A percentile compares a stretch with the other conserved stretches of the same genome.
Conservation (phyloP, 2,329 filamentous ascomycete species). For the Knufia fluminis region DNA sequence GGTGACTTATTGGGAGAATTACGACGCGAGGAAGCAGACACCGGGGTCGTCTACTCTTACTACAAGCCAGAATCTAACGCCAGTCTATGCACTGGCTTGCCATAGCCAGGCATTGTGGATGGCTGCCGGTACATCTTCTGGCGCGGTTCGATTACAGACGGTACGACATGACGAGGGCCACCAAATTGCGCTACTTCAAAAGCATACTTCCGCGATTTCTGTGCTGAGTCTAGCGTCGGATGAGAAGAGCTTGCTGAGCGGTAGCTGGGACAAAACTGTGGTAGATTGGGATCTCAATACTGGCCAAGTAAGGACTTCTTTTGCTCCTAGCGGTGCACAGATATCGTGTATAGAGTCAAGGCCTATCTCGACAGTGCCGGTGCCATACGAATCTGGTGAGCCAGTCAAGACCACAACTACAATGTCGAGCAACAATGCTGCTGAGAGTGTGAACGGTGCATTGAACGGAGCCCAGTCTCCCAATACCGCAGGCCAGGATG, state of each 20-base stretch:
- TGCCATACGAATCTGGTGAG: constrained; percentile 63
- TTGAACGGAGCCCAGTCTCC: constrained; percentile 28
- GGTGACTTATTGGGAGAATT: constrained; percentile 98
- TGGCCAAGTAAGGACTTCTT: constrained; percentile 65
- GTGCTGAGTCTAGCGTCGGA: constrained; percentile 73
- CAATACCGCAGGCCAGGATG: constrained; percentile 42
- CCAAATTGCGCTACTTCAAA: constrained; percentile 67
- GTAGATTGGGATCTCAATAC: constrained; percentile 93
- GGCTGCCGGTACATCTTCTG: constrained; percentile 79
- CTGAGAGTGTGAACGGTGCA: constrained; percentile 44
- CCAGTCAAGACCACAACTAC: constrained; percentile 51
- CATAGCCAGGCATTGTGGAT: constrained; percentile 88
- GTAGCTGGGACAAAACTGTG: constrained; percentile 92
- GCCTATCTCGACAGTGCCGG: constrained; percentile 62
- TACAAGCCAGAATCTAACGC: constrained; percentile 58
- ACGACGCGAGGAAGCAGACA: constrained; percentile 53
- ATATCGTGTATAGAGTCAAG: constrained; percentile 82
- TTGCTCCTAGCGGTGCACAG: constrained; percentile 68
- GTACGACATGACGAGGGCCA: constrained; percentile 92
- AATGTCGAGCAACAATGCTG: constrained; percentile 64
- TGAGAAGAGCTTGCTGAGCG: constrained; percentile 78
- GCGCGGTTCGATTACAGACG: constrained; percentile 85
- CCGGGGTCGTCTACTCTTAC: constrained; percentile 6
- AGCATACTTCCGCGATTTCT: constrained; percentile 86
- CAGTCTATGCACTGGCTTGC: constrained; percentile 87